These are phyloP conservation scores for Toxicodendron radicans DNA, from an alignment of 345 rosid species.

Conservation along the genomic window DNA sequence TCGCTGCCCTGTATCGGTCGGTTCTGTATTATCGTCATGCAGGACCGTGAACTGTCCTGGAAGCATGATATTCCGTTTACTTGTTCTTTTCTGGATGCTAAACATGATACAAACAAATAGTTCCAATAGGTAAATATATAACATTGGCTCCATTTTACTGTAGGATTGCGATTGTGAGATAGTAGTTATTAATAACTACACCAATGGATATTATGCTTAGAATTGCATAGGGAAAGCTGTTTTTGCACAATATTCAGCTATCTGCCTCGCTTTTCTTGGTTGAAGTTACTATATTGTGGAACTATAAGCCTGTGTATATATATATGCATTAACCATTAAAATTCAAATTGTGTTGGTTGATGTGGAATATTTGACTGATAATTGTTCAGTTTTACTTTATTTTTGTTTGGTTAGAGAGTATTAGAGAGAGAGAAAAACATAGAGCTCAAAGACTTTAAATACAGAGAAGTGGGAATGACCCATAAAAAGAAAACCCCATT, in stretches of 20 bases:
- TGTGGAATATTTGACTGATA: too few species aligned
- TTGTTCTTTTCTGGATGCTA: neutral
- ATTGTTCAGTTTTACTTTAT: too few species aligned
- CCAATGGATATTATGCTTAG: neutral
- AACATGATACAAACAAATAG: neutral
- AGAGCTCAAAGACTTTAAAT: too few species aligned
- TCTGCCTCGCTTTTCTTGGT: neutral
- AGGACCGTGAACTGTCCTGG: slow-evolving; percentile 43
- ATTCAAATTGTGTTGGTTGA: too few species aligned
- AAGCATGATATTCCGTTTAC: neutral
- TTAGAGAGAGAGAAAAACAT: too few species aligned
- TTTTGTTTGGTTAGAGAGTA: too few species aligned
- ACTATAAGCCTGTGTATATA: too few species aligned
- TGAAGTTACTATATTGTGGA: neutral
- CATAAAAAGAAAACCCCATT: too few species aligned
- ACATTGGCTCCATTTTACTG: neutral
- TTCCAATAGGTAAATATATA: neutral
- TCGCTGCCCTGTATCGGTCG: slow-evolving; percentile 84
- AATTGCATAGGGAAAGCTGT: neutral
- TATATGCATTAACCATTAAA: too few species aligned
- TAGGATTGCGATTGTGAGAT: neutral
- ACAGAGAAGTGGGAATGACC: too few species aligned
- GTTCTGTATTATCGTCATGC: slow-evolving; percentile 78
- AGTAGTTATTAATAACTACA: neutral
- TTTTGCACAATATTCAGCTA: neutral